These are phyloP conservation scores for Incumbomyces lentus DNA, from an alignment of 2,329 filamentous ascomycete genomes.

Conservation along the genomic window DNA sequence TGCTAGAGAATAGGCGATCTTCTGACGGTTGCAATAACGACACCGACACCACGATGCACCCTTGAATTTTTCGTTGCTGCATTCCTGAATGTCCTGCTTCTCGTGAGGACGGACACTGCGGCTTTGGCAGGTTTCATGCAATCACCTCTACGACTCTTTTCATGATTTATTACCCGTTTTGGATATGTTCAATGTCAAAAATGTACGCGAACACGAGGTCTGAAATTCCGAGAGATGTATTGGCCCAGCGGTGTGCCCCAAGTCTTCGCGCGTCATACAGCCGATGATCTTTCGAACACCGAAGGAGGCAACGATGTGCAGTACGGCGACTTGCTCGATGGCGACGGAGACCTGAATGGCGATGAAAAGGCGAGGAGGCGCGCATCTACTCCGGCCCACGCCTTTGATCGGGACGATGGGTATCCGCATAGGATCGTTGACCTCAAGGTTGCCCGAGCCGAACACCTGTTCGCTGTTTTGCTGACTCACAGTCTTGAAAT, in stretches of 20 bases:
- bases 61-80: no score
- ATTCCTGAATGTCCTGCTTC: background rate
- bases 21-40: no score
- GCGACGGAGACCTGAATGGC: constrained; percentile 14
- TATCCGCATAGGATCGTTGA: constrained; percentile 48
- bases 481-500: constrained; percentile 78
- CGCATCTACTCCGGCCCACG: constrained; percentile 6
- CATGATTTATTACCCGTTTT: background rate
- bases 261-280: constrained; percentile 39
- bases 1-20: no score
- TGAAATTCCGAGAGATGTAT: constrained; percentile 30
- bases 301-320: constrained; percentile 51
- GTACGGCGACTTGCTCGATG: constrained; percentile 23
- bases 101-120: background rate
- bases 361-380: constrained; percentile 18
- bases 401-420: background rate
- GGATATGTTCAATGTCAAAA: constrained; percentile 8
- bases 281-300: constrained; percentile 24
- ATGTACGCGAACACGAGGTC: constrained; percentile 11
- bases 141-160: background rate
- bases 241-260: constrained; percentile 41
- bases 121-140: background rate
- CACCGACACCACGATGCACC: no score
- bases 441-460: constrained; percentile 65
- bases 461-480: constrained; percentile 78